phyloP scores from a whole-genome alignment of 2,329 filamentous ascomycete species.

The Rosellinia necatrix region DNA sequence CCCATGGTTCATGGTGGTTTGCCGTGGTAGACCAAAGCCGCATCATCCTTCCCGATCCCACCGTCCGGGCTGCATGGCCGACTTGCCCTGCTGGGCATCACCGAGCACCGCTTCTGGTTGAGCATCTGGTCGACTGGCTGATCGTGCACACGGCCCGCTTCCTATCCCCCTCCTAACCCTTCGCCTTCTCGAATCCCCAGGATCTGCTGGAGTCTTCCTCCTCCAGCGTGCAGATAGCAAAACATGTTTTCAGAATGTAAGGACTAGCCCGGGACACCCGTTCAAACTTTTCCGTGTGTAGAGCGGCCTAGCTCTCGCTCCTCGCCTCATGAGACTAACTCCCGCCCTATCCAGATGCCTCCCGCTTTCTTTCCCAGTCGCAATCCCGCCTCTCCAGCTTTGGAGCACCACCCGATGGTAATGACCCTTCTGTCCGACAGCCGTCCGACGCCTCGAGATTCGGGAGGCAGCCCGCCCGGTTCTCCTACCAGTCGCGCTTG shows the following conservation, averaged over 20 bases:
- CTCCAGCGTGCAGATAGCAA: slow-evolving; percentile 31
- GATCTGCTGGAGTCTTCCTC: slow-evolving; percentile 39
- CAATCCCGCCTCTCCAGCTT: slow-evolving; percentile 85
- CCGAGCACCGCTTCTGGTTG: slow-evolving; percentile 20
- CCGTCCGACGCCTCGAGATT: slow-evolving; percentile 38
- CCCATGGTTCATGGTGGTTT: too few relatives aligned
- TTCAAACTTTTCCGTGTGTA: slow-evolving; percentile 5
- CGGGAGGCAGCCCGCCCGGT: slow-evolving; percentile 38
- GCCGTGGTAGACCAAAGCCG: neutral
- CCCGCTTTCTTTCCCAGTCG: slow-evolving; percentile 93
- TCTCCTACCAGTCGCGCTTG: slow-evolving; percentile 39
- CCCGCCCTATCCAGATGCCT: slow-evolving; percentile 72
- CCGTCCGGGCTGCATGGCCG: slow-evolving; percentile 13
- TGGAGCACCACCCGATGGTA: slow-evolving; percentile 59
- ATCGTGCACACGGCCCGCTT: slow-evolving; percentile 7
- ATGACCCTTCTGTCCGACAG: slow-evolving; percentile 43
- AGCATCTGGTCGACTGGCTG: neutral
- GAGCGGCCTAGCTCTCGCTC: neutral
- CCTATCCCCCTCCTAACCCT: slow-evolving; percentile 14
- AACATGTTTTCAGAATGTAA: slow-evolving; percentile 89
- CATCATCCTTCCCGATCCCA: neutral
- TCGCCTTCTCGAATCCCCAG: slow-evolving; percentile 17
- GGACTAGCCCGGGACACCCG: slow-evolving; percentile 43
- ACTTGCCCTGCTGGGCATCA: slow-evolving; percentile 23
- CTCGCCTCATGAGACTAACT: slow-evolving; percentile 25